Evolutionary conservation across 169 alveolate genomes (phyloP).

Genomic region (Plasmodium cynomolgi): DNA sequence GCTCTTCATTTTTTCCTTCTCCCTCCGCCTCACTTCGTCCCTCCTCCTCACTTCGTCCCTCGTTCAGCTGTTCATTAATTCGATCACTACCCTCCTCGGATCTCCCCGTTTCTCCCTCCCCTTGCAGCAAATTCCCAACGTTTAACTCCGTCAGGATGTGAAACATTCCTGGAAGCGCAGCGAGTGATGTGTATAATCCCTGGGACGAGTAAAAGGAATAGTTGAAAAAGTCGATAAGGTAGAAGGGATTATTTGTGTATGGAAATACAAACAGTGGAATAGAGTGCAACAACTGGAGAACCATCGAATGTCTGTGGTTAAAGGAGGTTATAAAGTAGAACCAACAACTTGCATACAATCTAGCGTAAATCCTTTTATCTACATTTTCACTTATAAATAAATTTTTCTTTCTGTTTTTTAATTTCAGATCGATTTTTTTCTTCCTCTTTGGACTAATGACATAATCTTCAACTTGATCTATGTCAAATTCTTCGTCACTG

Average conservation of each 20-base stretch:
- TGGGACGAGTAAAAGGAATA: slow-evolving; percentile 38
- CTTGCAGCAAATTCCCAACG: slow-evolving; percentile 30
- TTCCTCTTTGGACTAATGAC: not conserved
- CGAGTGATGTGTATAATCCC: slow-evolving; percentile 54
- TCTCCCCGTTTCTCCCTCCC: not conserved
- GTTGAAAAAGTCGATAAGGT: slow-evolving; percentile 64
- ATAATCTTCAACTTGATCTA: not conserved
- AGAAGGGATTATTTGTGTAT: slow-evolving; percentile 64
- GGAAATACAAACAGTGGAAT: slow-evolving; percentile 72
- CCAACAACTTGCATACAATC: slow-evolving; percentile 60
- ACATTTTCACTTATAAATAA: slow-evolving; percentile 58
- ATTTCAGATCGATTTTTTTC: not conserved
- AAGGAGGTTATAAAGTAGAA: slow-evolving; percentile 58
- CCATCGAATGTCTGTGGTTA: slow-evolving; percentile 54
- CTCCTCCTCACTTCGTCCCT: not conserved
- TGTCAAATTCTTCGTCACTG: slow-evolving; percentile 1
- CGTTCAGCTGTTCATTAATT: not conserved
- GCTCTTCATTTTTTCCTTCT: not conserved
- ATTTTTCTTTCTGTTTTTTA: slow-evolving; percentile 53
- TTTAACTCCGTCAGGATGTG: slow-evolving; percentile 63
- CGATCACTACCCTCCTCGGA: not conserved
- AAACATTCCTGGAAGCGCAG: slow-evolving; percentile 72
- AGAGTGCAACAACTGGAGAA: slow-evolving; percentile 41
- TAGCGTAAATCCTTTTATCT: slow-evolving; percentile 31
- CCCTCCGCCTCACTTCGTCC: not conserved